Evolutionary conservation across 352 stramenopile species (phyloP).

Genomic region (Saprolegnia diclina): DNA sequence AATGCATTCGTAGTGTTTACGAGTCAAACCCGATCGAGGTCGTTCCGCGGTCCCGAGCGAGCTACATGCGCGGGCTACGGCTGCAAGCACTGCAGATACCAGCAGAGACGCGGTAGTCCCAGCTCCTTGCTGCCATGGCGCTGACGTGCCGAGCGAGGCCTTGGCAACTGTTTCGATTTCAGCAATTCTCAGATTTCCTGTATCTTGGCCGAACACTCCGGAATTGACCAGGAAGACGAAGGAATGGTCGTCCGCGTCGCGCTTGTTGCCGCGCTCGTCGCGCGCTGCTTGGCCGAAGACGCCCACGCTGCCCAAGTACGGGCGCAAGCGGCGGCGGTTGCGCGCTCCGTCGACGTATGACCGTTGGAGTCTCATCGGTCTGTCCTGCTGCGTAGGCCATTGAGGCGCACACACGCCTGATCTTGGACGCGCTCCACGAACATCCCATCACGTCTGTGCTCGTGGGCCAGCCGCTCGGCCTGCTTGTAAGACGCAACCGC

Average conservation of each 20-base stretch:
- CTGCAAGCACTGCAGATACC: too few relatives aligned
- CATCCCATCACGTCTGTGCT: neutral
- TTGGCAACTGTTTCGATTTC: neutral
- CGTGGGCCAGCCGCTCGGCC: neutral
- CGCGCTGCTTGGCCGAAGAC: neutral
- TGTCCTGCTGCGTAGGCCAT: neutral
- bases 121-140: too few relatives aligned
- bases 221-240: neutral
- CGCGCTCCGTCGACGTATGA: too few relatives aligned
- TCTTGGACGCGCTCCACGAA: conserved; percentile 6
- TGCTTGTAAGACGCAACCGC: neutral
- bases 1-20: too few relatives aligned
- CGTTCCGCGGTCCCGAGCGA: too few relatives aligned
- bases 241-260: neutral
- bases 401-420: neutral
- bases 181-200: neutral
- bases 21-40: too few relatives aligned
- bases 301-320: neutral
- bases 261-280: neutral
- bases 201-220: neutral
- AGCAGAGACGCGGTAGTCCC: too few relatives aligned
- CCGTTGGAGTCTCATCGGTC: neutral
- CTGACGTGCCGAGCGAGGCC: too few relatives aligned
- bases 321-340: neutral
- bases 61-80: too few relatives aligned